These are phyloP conservation scores for Erodium maritimum DNA, from an alignment of 345 rosid genomes.

Conservation along the genomic window DNA sequence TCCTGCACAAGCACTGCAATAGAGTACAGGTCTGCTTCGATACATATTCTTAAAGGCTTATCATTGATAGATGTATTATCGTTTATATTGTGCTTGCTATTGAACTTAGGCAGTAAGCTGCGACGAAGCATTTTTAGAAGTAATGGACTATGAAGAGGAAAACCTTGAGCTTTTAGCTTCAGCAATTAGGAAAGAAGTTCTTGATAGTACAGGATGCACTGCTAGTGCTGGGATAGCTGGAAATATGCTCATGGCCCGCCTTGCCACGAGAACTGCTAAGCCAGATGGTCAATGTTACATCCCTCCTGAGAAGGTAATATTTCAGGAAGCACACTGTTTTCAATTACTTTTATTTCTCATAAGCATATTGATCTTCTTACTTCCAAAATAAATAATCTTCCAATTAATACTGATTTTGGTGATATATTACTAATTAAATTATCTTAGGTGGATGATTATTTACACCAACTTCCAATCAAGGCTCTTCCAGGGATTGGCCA, in stretches of 20 bases:
- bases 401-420: background rate
- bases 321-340: background rate
- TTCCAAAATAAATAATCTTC: background rate
- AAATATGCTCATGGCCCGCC: constrained; percentile 93
- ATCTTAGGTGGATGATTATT: constrained; percentile 59
- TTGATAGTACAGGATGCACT: constrained; percentile 69
- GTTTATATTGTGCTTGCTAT: constrained; percentile 8
- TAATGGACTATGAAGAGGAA: constrained; percentile 32
- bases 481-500: constrained; percentile 86
- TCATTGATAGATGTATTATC: constrained; percentile 4
- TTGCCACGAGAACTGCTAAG: constrained; percentile 87
- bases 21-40: constrained; percentile 62
- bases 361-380: background rate
- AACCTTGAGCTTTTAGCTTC: constrained; percentile 61
- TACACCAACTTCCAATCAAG: constrained; percentile 56
- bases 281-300: constrained; percentile 83
- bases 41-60: constrained; percentile 1
- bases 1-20: constrained; percentile 72
- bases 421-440: constrained; percentile 9
- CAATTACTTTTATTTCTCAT: background rate
- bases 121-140: constrained; percentile 92
- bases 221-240: constrained; percentile 86
- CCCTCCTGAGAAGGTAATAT: constrained; percentile 43
- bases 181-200: constrained; percentile 60
- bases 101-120: constrained; percentile 77